Evolutionary conservation across 768 basidiomycete species (phyloP), one percentile per base, ranked within the genome.

Genomic region (Pholiota conissans): DNA sequence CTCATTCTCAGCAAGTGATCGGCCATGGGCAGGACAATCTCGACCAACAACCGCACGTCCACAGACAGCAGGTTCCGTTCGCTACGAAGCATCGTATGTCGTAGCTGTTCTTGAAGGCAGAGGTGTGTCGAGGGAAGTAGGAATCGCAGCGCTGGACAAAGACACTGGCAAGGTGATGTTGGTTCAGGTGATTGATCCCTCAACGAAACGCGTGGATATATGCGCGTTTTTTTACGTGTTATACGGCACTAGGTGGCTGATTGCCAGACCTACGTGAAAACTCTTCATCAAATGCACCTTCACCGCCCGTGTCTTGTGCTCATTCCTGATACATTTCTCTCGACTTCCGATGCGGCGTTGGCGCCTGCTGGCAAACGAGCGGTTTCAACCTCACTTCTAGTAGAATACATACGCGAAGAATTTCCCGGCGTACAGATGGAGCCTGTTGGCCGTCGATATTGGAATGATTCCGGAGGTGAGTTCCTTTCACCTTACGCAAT

Each of bases 221-320:
- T 54, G 35, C 20, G 46, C 52, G 57, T 59, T 51, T n/a, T n/a
- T 16, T 51, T 57, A 49, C 40, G 49, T 9, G 27, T 37, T 10
- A 9, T 22, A 20, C 4, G 18, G 42, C 22, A 45, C 37, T 56
- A 95, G 91, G 79, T 93, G 28, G 84, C 88, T 32, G 95, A 97
- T 67, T 89, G 89, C 57, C 86, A 91, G 55, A 94, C 93, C 13
- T 95, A 93, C 61, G 87, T 93, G 58, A 94, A 94, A 70, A 91
- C 91, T 0, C 71, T 94, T 18, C 90, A 93, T 65, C 91, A 93
- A 60, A 85, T 93, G 84, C 86, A 91, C 64, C 69, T 92, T 9
- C 88, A 93, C 62, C 76, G 73, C 4, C 94, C 94, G 0, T 77
- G 72, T 10, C 74, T 87, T 22, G 78, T 96, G 34, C 77, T 96